These are phyloP conservation scores for Fusarium sp. DNA, from an alignment of 2,329 filamentous ascomycete species.

Conservation along the genomic window DNA sequence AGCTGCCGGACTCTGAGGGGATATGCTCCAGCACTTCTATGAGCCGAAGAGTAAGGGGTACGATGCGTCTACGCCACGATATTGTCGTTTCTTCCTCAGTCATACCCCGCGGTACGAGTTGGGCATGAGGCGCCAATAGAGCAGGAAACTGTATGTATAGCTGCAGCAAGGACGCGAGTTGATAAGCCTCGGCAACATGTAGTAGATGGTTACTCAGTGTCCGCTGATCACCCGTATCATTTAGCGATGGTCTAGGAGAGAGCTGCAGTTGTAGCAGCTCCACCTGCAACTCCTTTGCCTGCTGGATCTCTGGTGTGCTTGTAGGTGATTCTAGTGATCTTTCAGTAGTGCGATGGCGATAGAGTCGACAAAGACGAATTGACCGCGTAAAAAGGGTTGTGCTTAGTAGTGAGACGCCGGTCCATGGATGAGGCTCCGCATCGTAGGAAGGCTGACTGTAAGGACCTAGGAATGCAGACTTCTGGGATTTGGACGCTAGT, in stretches of 20 bases:
- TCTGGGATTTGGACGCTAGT: accelerated
- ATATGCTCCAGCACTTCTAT: neutral
- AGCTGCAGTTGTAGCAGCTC: neutral
- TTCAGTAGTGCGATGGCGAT: neutral
- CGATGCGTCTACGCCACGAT: neutral
- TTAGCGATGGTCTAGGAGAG: neutral
- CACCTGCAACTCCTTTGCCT: neutral
- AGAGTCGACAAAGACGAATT: neutral
- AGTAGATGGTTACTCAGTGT: neutral
- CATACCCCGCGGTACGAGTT: accelerated
- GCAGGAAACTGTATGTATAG: neutral
- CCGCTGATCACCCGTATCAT: accelerated
- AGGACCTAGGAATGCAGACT: accelerated
- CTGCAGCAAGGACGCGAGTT: neutral
- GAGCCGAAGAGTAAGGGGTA: neutral
- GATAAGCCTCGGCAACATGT: neutral
- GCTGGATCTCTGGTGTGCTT: neutral
- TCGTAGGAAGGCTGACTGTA: neutral
- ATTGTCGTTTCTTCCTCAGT: accelerated
- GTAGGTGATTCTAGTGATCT: accelerated
- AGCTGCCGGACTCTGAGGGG: neutral
- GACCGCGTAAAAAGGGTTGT: neutral
- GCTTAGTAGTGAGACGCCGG: neutral
- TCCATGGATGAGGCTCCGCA: neutral
- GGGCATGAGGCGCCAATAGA: accelerated